Evolutionary conservation across 129 eudicot genomes (phyloP).

Genomic region (Helianthus tuberosus): DNA sequence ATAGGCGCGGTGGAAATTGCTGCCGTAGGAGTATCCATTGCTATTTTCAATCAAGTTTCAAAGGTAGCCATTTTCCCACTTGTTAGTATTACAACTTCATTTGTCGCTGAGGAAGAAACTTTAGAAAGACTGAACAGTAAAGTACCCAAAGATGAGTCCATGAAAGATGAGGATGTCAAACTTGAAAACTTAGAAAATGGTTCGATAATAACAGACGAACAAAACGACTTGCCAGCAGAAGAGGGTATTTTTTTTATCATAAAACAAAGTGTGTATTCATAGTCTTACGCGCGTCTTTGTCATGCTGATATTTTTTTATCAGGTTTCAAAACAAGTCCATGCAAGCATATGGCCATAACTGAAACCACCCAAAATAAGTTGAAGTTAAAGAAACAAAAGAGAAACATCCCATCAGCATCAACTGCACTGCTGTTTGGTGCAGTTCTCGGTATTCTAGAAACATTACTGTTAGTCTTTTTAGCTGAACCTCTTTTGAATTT

Average conservation of each 20-base stretch:
- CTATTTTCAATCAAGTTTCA: conserved; percentile 91
- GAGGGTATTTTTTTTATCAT: conserved; percentile 27
- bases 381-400: conserved; percentile 31
- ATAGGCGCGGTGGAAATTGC: conserved; percentile 79
- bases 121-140: conserved; percentile 40
- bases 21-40: conserved; percentile 85
- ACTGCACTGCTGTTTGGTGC: conserved; percentile 68
- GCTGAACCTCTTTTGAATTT: conserved; percentile 57
- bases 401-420: conserved; percentile 82
- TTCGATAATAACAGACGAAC: conserved; percentile 5
- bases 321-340: conserved; percentile 29
- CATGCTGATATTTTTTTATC: neutral
- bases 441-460: conserved; percentile 72
- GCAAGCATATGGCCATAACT: conserved; percentile 22
- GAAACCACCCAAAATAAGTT: conserved; percentile 8
- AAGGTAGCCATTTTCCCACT: conserved; percentile 86
- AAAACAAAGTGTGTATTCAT: neutral
- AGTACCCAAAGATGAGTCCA: conserved; percentile 20
- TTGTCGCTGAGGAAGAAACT: conserved; percentile 91
- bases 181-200: conserved; percentile 45
- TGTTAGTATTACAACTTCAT: conserved; percentile 93
- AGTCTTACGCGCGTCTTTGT: neutral
- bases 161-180: conserved; percentile 26
- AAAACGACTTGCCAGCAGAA: conserved; percentile 25
- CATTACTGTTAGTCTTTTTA: conserved; percentile 52